A percentile compares a stretch with the other conserved stretches of the same genome.
These are phyloP conservation scores for Pulveroboletus sp. DNA, from an alignment of 768 basidiomycete genomes.

Conservation along the genomic window DNA sequence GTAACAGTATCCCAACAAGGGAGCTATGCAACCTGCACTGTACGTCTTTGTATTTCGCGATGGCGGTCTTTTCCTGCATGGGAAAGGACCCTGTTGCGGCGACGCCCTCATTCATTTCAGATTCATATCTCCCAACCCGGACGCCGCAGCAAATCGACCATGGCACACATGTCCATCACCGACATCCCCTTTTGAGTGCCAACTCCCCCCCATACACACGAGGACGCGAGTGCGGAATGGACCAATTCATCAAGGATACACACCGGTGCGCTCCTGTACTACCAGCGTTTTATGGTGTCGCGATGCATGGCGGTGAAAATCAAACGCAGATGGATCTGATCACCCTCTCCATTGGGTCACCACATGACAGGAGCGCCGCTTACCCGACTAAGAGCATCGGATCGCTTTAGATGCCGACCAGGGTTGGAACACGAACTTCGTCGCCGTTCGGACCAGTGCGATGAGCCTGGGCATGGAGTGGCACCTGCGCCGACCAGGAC, in stretches of 20 bases:
- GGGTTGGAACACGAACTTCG: not conserved
- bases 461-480: not conserved
- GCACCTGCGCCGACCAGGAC: no score
- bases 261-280: not conserved
- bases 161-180: not conserved
- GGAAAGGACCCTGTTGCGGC: not conserved
- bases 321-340: not conserved
- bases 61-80: not conserved
- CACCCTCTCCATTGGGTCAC: not conserved
- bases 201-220: no score
- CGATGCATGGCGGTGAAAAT: not conserved
- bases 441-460: not conserved
- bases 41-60: not conserved
- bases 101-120: not conserved
- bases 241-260: not conserved
- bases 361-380: no score
- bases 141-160: not conserved
- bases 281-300: not conserved
- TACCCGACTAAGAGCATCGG: not conserved
- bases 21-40: not conserved
- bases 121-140: not conserved
- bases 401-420: not conserved
- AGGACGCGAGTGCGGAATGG: not conserved
- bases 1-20: not conserved
- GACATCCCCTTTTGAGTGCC: not conserved